Evolutionary conservation across 257 asterid species (phyloP).

Genomic region (Ilex aquifolium): DNA sequence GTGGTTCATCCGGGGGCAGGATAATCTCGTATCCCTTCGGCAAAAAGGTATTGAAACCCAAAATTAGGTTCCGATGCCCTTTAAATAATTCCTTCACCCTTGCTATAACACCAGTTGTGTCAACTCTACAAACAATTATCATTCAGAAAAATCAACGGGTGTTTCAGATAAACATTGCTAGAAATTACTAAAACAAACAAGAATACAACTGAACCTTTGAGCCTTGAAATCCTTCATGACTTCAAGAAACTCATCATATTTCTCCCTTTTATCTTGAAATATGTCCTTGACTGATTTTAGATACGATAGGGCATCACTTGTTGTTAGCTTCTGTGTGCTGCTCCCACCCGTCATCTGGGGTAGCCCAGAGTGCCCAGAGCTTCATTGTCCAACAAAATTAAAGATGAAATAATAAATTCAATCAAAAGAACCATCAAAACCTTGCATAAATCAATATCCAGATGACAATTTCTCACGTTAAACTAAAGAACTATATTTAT

Average conservation of each 20-base stretch:
- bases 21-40: constrained; percentile 80
- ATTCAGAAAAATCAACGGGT: neutral
- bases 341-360: constrained; percentile 65
- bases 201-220: constrained; percentile 46
- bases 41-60: constrained; percentile 92
- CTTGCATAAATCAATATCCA: neutral
- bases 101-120: constrained; percentile 55
- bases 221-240: constrained; percentile 94
- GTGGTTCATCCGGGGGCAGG: constrained; percentile 55
- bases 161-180: neutral
- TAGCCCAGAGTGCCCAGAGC: constrained; percentile 66
- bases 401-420: constrained; percentile 11
- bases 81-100: constrained; percentile 81
- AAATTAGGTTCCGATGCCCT: constrained; percentile 73
- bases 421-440: neutral
- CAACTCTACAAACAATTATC: constrained; percentile 43
- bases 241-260: constrained; percentile 79
- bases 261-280: constrained; percentile 69
- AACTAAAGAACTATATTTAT: neutral
- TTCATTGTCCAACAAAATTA: constrained; percentile 28
- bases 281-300: constrained; percentile 68
- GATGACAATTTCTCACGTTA: neutral
- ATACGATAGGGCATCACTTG: constrained; percentile 74
- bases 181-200: neutral
- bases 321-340: constrained; percentile 55